Base-by-base conservation (phyloP, 306 rosid species). In the Cucumis hystrix region DNA sequence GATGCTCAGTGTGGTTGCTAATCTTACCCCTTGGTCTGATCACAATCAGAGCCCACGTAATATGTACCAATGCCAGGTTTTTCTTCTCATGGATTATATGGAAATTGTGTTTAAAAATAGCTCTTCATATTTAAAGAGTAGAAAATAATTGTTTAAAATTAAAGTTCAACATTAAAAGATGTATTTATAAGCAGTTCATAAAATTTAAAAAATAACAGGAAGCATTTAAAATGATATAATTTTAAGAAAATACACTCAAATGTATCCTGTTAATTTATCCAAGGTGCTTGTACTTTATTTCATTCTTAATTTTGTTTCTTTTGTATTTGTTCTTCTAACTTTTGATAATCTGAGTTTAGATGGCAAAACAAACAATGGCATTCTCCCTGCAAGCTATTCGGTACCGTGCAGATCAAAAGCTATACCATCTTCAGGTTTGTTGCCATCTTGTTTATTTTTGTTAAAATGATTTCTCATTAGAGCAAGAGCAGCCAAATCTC, bases 61-160 rank as follows among this genome's bases (percentile, higher is more conserved):
- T 83, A 92, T 95, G 98, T 92, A 95, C 83, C 98, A 92, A 89
- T 95, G 98, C 82, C 97, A 95, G 97, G 98, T 95, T 95, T 95
- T 56, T n/a, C 61, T 23, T 6, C 49, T 63, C 72, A 62, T 0
- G 30, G 73, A 10, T 47, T 10, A 10, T 40, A 8, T 66, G 23
- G 52, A 39, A 66, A 30, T 39, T 12, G n/a, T 39, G 30, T 39
- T 66, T 39, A 10, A 66, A 39, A 39, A 66, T 66, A 39, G 49
- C 2, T 66, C n/a, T 66, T 16, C 1, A 18, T 39, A 21, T 66
- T 17, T n/a, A 8, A 39, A 17, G n/a, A 66, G 10, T 66, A 39
- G 73, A 18, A 25, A 25, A 12, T 2, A 60, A 25, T 5, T 39
- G 40, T 66, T n/a, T 18, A 18, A 66, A 63, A 16, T 7, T 16